A percentile compares a stretch with the other conserved stretches of the same genome.
phyloP scores from a whole-genome alignment of 2,329 filamentous ascomycete genomes.

The Leptographium flavum region DNA sequence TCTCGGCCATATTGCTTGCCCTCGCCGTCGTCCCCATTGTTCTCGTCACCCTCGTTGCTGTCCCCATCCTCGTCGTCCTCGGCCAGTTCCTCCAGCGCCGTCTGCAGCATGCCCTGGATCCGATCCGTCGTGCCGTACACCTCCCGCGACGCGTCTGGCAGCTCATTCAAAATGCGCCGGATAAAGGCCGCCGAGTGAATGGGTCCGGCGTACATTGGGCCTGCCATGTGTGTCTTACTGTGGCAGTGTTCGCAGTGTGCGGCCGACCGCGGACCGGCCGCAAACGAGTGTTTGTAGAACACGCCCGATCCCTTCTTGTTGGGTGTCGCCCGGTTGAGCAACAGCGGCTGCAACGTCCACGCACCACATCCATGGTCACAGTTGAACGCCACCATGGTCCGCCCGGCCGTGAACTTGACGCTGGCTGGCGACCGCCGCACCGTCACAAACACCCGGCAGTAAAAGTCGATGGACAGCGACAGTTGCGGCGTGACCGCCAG shows the following conservation, averaged over 20 bases:
- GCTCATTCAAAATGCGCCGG: conserved; percentile 56
- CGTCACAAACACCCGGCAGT: conserved; percentile 76
- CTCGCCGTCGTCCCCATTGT: conserved; percentile 37
- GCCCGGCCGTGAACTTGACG: conserved; percentile 81
- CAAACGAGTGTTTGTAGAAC: conserved; percentile 67
- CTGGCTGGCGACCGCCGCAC: conserved; percentile 66
- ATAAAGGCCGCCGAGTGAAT: conserved; percentile 79
- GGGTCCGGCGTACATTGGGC: conserved; percentile 89
- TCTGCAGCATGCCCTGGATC: conserved; percentile 82
- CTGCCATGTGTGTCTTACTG: conserved; percentile 71
- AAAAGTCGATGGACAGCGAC: conserved; percentile 92
- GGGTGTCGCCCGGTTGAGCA: conserved; percentile 48
- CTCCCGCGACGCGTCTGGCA: conserved; percentile 50
- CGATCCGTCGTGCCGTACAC: conserved; percentile 69
- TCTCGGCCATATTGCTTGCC: conserved; percentile 29
- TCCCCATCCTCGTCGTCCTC: conserved; percentile 20
- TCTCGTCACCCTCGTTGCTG: too few species aligned
- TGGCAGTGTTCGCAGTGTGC: conserved; percentile 70
- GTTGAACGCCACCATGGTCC: conserved; percentile 85
- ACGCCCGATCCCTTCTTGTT: conserved; percentile 57
- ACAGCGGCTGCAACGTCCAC: conserved; percentile 71
- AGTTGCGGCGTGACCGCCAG: conserved; percentile 80
- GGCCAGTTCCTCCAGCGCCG: conserved; percentile 61
- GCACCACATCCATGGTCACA: conserved; percentile 87
- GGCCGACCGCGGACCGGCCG: conserved; percentile 53